Base-by-base conservation (phyloP, 257 asterid genomes). In the Penstemon newberryi region DNA sequence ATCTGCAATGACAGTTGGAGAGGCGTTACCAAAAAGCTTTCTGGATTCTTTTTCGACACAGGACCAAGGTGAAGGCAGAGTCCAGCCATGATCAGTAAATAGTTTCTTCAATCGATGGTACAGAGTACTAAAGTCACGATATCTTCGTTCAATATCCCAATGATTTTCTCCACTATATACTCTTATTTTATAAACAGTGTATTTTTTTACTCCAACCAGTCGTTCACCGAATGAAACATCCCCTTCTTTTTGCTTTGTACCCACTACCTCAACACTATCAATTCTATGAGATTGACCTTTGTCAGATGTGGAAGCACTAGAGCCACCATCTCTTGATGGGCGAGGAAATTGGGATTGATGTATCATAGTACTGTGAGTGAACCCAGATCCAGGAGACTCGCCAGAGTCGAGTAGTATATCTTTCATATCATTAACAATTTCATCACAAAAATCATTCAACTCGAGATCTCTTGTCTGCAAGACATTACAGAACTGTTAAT, bases 351-450 rank as follows among this genome's bases (percentile, higher is more conserved):
- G 88, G 53, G 89, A 67, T 62, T 83, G 82, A 73, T 77, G 73
- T 59, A 69, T 58, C 69, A 77, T 78, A 43, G 74, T 70, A 70
- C 84, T 77, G 70, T 72, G 75, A 72, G 81, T 54, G 56, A 77
- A 65, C 56, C 89, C 82, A 64, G 87, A 64, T 5, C 70, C 76
- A 70, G 86, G 74, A 64, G 92, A 73, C 72, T 87, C 89, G 25
- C 66, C 76, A 44, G 96, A 82, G 77, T 90, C 97, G 36, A 90
- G 89, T 69, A 93, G 84, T 81, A 93, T 84, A 77, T 90, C 96
- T 80, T 93, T 95, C 99, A 93, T 90, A 57, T 93, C 99, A 65
- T 93, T 86, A 58, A 93, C 97, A 79, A 88, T 39, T 72, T 93
- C 96, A 72, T 87, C 92, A 67, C 57, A 90, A 73, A 81, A 70